phyloP scores from a whole-genome alignment of 2,329 filamentous ascomycete genomes.

The Neonectria hederae region DNA sequence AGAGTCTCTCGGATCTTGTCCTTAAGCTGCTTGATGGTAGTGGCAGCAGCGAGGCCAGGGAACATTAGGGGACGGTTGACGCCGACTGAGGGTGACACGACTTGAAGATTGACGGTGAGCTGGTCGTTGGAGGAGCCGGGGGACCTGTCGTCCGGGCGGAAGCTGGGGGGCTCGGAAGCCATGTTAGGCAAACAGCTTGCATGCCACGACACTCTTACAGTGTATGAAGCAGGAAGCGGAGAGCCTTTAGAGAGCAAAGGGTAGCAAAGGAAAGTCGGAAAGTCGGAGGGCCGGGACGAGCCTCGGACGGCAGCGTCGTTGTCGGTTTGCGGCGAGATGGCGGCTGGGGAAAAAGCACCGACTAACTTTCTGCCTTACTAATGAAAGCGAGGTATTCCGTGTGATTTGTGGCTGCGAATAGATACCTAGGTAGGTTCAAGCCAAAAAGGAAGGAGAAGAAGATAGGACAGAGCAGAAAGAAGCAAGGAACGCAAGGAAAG shows the following conservation, averaged over 20 bases:
- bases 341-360: constrained; percentile 13
- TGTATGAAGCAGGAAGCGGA: constrained; percentile 15
- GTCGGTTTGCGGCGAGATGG: constrained; percentile 23
- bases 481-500: not conserved
- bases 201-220: constrained; percentile 38
- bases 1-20: constrained; percentile 64
- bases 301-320: not conserved
- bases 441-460: not conserved
- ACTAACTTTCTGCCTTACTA: constrained; percentile 19
- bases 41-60: constrained; percentile 57
- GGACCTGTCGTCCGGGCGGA: constrained; percentile 36
- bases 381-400: not conserved
- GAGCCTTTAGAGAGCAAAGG: constrained; percentile 4
- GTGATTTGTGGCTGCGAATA: not conserved
- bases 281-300: not conserved
- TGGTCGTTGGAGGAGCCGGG: constrained; percentile 41
- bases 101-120: constrained; percentile 63
- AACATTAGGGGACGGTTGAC: constrained; percentile 62
- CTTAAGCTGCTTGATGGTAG: constrained; percentile 67
- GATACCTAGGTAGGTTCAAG: not conserved
- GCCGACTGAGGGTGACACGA: constrained; percentile 67
- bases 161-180: constrained; percentile 50
- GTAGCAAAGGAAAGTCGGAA: constrained; percentile 7
- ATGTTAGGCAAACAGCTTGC: constrained; percentile 46
- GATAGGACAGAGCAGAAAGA: not conserved